Evolutionary conservation across 2,329 filamentous ascomycete species (phyloP), one percentile per base, ranked within the genome.

Genomic region (Chrysoporthe cubensis): DNA sequence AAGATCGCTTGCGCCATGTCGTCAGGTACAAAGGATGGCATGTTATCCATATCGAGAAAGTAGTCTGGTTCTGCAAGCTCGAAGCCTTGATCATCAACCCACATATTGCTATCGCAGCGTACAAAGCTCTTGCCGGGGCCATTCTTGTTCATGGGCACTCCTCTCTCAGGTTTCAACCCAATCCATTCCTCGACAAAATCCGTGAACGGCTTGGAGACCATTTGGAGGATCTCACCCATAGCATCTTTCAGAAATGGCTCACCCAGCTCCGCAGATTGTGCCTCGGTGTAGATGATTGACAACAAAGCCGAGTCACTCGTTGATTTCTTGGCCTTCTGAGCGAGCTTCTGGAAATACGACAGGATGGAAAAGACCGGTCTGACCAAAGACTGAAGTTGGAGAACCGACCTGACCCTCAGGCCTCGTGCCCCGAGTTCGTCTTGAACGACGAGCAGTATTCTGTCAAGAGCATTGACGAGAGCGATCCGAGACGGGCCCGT

Each of bases 1-100:
- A 95, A 94, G n/a, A 96, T 87, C 5, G 84, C 81, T 62, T 86
- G 84, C 3, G 88, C 89, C 71, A 94, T 86, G 67, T 96, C 92
- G 5, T 81, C 76, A 0, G 89, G 85, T 57, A 96, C 83, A 72
- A 96, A 96, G 1, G 84, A 81, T 0, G 92, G 92, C 79, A 96
- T 88, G 70, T 87, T 86, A 40, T 85, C 81, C 32, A 83, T 81
- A 69, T 91, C 88, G 43, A 94, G 84, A 6, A 87, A 78, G 71
- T 87, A 92, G 70, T 91, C 87, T 1, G 84, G 75, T 32, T 88
- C 85, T 50, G 85, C 84, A 9, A 83, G 78, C 72, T 89, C 83
- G 26, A 86, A 82, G 1, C 85, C 87, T 69, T 84, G 83, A 58
- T 90, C 88, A 68, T 91, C 86, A 21, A 85, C 76, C 75, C 82